These are phyloP conservation scores for Colletotrichum sp. DNA, from an alignment of 2,329 filamentous ascomycete genomes.

Conservation along the genomic window DNA sequence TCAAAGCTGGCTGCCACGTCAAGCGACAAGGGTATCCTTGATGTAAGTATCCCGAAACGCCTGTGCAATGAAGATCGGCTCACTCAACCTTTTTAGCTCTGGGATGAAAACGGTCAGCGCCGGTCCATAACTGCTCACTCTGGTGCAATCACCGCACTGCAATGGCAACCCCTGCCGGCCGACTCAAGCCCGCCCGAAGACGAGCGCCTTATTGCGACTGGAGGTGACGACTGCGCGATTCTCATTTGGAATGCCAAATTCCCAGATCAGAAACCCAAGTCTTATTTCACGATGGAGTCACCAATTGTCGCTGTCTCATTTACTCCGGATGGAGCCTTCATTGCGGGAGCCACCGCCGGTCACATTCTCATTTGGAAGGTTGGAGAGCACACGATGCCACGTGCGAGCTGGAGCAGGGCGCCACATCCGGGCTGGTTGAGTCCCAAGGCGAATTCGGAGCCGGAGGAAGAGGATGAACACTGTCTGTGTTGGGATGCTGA, in stretches of 20 bases:
- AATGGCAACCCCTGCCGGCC: conserved; percentile 61
- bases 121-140: conserved; percentile 64
- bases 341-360: conserved; percentile 65
- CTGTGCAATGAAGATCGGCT: conserved; percentile 13
- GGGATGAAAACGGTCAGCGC: conserved; percentile 58
- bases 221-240: conserved; percentile 67
- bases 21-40: conserved; percentile 63
- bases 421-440: conserved; percentile 64
- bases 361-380: conserved; percentile 70
- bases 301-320: conserved; percentile 66
- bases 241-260: conserved; percentile 66
- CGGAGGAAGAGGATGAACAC: conserved; percentile 66
- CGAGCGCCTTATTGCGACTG: conserved; percentile 65
- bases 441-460: conserved; percentile 56
- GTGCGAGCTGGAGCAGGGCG: conserved; percentile 63
- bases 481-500: conserved; percentile 67
- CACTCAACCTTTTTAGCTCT: conserved; percentile 45
- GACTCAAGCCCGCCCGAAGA: conserved; percentile 37
- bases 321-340: conserved; percentile 67
- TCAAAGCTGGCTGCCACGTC: conserved; percentile 63
- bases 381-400: conserved; percentile 61
- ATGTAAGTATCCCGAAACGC: conserved; percentile 50
- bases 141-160: conserved; percentile 61
- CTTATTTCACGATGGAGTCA: conserved; percentile 65
- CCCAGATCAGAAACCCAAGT: conserved; percentile 58